Conservation (phyloP, 176 grass and related monocot genomes). For the Metroxylon sagu region DNA sequence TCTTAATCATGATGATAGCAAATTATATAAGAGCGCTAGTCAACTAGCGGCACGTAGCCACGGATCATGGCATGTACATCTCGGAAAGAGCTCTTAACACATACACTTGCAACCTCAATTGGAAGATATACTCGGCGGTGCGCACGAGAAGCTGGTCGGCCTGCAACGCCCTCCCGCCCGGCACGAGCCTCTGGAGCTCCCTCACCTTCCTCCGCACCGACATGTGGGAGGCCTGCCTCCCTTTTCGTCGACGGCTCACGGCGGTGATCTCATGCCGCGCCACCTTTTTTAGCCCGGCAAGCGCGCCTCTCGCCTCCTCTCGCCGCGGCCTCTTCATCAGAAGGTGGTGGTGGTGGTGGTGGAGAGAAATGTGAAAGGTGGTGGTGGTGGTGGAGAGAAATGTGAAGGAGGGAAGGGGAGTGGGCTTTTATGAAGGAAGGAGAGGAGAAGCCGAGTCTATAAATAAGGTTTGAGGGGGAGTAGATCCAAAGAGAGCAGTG, state of each 20-base stretch:
- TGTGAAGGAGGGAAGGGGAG: neutral
- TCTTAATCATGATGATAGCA: conserved; percentile 26
- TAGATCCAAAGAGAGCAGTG: neutral
- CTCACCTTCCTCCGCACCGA: conserved; percentile 46
- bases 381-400: neutral
- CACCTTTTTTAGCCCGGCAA: too few relatives aligned
- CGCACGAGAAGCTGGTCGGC: conserved; percentile 55
- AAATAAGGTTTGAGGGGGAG: neutral
- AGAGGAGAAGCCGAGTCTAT: too few relatives aligned
- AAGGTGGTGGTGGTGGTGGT: neutral
- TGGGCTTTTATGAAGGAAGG: conserved; percentile 1
- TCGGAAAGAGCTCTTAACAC: conserved; percentile 54
- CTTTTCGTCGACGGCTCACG: too few relatives aligned
- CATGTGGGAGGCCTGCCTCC: neutral
- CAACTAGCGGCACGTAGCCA: neutral
- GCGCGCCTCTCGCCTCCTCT: conserved; percentile 13
- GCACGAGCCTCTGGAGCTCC: conserved; percentile 86
- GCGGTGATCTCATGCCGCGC: too few relatives aligned
- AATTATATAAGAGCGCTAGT: neutral
- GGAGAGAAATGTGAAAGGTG: neutral
- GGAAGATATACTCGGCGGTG: conserved; percentile 66
- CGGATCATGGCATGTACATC: conserved; percentile 23
- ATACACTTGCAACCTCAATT: conserved; percentile 45
- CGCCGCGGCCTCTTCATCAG: neutral
- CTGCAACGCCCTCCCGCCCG: conserved; percentile 34